These are phyloP conservation scores for Rehmannia glutinosa DNA, from an alignment of 257 asterid species.

Conservation along the genomic window DNA sequence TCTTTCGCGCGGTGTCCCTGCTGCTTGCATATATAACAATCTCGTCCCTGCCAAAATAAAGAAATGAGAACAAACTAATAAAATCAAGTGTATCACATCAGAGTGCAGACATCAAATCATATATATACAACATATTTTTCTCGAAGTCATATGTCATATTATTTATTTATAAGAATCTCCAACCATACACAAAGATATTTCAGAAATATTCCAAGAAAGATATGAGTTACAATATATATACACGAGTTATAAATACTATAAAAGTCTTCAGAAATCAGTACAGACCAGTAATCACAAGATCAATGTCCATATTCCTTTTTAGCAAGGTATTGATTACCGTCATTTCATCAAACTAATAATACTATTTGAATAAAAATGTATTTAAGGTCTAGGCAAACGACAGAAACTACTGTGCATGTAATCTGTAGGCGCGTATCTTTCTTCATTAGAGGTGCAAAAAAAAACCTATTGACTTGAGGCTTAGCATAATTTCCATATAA, in stretches of 20 bases:
- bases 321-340: neutral
- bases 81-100: neutral
- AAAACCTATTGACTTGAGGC: too few species aligned
- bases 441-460: too few species aligned
- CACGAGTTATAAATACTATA: neutral
- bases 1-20: constrained; percentile 94
- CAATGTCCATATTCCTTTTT: neutral
- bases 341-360: neutral
- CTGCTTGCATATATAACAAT: constrained; percentile 81
- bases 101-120: neutral
- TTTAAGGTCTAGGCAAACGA: neutral
- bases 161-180: neutral
- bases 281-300: neutral
- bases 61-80: neutral
- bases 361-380: neutral
- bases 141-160: neutral
- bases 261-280: neutral
- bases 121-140: neutral
- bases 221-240: neutral
- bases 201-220: neutral
- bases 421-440: too few species aligned
- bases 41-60: constrained; percentile 53
- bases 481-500: neutral
- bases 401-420: neutral
- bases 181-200: neutral